Conservation (phyloP, 2,329 filamentous ascomycete genomes). For the Cladosporium phlei region DNA sequence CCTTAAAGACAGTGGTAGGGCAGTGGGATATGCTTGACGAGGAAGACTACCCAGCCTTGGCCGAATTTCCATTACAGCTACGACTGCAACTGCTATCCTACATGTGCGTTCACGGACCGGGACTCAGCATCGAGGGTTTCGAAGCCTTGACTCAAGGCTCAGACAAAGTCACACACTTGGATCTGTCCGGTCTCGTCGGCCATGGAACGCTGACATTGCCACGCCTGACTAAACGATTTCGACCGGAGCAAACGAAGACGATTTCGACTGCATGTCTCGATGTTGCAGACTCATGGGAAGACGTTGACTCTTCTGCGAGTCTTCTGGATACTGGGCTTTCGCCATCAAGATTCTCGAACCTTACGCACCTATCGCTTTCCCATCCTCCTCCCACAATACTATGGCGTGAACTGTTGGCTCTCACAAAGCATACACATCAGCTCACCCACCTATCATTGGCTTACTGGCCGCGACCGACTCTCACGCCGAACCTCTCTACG, state of each 20-base stretch:
- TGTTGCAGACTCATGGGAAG: conserved; percentile 46
- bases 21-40: conserved; percentile 55
- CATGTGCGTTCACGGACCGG: conserved; percentile 46
- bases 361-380: conserved; percentile 56
- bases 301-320: conserved; percentile 29
- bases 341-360: conserved; percentile 43
- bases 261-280: conserved; percentile 7
- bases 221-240: conserved; percentile 40
- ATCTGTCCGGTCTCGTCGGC: conserved; percentile 49
- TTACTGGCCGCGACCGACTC: conserved; percentile 56
- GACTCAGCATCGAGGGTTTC: conserved; percentile 43
- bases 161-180: conserved; percentile 47
- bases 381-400: conserved; percentile 46
- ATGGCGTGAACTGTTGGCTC: conserved; percentile 52
- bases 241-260: conserved; percentile 27
- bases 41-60: conserved; percentile 53
- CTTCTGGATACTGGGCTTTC: conserved; percentile 23
- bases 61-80: conserved; percentile 47
- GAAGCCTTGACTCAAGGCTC: conserved; percentile 48
- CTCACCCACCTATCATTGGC: conserved; percentile 60
- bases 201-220: conserved; percentile 43
- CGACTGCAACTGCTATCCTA: conserved; percentile 55
- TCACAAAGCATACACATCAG: conserved; percentile 51
- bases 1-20: conserved; percentile 50
- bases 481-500: conserved; percentile 51